Conservation (phyloP, 768 basidiomycete genomes). For the Lanmaoa pseudosensibilis region DNA sequence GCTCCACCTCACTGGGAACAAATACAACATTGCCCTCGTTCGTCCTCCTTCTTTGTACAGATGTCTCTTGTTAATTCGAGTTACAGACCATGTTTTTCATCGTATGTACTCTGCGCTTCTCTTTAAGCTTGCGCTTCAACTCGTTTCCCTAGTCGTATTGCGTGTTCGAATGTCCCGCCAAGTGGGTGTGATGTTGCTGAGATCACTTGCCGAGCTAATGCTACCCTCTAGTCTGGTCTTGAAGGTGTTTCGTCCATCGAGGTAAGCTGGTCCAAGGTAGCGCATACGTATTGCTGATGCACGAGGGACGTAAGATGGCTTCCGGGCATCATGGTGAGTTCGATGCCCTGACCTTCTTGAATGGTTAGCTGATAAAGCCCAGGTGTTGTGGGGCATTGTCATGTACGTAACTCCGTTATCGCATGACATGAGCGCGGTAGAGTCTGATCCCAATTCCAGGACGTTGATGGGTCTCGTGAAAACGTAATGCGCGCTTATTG, state of each 20-base stretch:
- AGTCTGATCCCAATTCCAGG: slow-evolving; percentile 36
- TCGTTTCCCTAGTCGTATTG: slow-evolving; percentile 26
- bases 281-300: not conserved
- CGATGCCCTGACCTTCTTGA: not conserved
- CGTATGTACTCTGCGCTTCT: slow-evolving; percentile 36
- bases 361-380: not conserved
- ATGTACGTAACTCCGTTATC: slow-evolving; percentile 40
- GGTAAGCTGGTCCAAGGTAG: slow-evolving; percentile 34
- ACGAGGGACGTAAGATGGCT: slow-evolving; percentile 47
- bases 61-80: not conserved
- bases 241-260: slow-evolving; percentile 64
- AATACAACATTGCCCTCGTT: slow-evolving; percentile 69
- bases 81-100: slow-evolving; percentile 69
- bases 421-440: not conserved
- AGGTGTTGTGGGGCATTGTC: slow-evolving; percentile 66
- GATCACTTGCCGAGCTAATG: not conserved
- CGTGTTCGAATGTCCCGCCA: slow-evolving; percentile 65
- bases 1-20: slow-evolving; percentile 54
- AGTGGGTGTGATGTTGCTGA: slow-evolving; percentile 37
- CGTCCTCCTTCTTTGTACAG: slow-evolving; percentile 1
- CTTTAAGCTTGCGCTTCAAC: not conserved
- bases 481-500: slow-evolving; percentile 38
- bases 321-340: slow-evolving; percentile 58
- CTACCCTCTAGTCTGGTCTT: slow-evolving; percentile 37
- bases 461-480: slow-evolving; percentile 68